These are phyloP conservation scores for Daldinia sp. DNA, from an alignment of 2,329 filamentous ascomycete species.

Conservation along the genomic window DNA sequence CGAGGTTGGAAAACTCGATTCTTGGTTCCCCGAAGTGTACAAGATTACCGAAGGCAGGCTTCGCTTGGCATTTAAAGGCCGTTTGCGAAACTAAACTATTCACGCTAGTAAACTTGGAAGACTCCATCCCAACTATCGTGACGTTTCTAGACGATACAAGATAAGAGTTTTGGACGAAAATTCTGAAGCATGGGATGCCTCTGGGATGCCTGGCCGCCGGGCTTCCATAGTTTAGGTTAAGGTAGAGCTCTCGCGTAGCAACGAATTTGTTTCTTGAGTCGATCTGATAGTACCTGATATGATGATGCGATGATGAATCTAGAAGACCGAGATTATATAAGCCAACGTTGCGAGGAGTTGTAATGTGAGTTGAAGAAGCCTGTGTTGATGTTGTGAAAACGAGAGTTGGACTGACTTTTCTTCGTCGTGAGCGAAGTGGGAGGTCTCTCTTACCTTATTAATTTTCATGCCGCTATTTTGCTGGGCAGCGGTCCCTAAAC, in stretches of 20 bases:
- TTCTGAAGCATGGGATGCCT: too few species aligned
- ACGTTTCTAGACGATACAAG: too few species aligned
- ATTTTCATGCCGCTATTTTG: background rate
- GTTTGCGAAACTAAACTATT: conserved; percentile 26
- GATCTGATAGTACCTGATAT: too few species aligned
- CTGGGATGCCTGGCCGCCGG: too few species aligned
- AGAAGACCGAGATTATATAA: background rate
- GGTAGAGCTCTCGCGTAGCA: too few species aligned
- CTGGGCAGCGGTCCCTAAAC: background rate
- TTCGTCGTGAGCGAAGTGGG: background rate
- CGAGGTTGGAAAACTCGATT: conserved; percentile 45
- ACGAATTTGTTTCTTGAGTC: too few species aligned
- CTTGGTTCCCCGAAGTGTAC: conserved; percentile 64
- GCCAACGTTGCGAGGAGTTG: background rate
- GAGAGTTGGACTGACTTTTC: background rate
- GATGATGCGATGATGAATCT: too few species aligned
- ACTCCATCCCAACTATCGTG: too few species aligned
- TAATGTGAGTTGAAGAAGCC: background rate
- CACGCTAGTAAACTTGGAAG: too few species aligned
- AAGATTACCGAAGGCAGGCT: conserved; percentile 57
- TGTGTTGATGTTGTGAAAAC: background rate
- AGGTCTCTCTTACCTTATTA: background rate
- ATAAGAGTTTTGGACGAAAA: too few species aligned
- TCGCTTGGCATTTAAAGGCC: conserved; percentile 47
- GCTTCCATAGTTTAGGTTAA: too few species aligned